A percentile compares a stretch with the other conserved stretches of the same genome.
Evolutionary conservation across 2,329 filamentous ascomycete genomes (phyloP).

Genomic region (Fusarium sp.): DNA sequence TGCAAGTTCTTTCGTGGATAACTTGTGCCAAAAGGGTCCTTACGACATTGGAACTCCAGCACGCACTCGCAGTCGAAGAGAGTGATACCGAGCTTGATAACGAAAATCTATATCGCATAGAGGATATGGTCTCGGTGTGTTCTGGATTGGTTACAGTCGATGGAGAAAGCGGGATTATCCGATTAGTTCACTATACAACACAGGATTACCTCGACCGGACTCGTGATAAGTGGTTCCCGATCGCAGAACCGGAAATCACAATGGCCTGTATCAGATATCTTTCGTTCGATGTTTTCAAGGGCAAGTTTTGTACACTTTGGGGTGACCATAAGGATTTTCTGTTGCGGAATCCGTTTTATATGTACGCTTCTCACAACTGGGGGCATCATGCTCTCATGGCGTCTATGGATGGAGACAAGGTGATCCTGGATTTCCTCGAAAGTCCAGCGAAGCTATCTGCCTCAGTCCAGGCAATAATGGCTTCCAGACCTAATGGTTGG

Average conservation of each 20-base stretch:
- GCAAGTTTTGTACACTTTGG: too few relatives aligned
- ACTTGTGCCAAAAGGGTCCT: fast-evolving
- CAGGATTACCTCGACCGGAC: not conserved
- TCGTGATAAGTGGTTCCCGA: fast-evolving
- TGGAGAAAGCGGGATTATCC: not conserved
- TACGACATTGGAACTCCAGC: fast-evolving
- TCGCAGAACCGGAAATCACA: fast-evolving
- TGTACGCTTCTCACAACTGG: fast-evolving
- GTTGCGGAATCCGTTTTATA: not conserved
- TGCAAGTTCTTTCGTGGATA: not conserved
- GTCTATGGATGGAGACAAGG: not conserved
- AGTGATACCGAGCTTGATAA: too few relatives aligned
- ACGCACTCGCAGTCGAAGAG: not conserved
- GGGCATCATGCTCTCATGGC: not conserved
- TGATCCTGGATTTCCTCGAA: fast-evolving
- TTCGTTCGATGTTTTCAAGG: fast-evolving
- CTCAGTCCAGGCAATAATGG: not conserved
- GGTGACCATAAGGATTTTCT: too few relatives aligned
- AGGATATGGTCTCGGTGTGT: not conserved
- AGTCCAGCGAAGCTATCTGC: fast-evolving
- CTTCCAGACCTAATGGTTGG: too few relatives aligned
- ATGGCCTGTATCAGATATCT: not conserved
- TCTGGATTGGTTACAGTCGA: not conserved
- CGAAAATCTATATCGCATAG: fast-evolving
- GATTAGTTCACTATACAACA: not conserved